Evolutionary conservation across 441 rosid genomes (phyloP), one percentile per base, ranked within the genome.

Genomic region (Arabidopsis hybrid): DNA sequence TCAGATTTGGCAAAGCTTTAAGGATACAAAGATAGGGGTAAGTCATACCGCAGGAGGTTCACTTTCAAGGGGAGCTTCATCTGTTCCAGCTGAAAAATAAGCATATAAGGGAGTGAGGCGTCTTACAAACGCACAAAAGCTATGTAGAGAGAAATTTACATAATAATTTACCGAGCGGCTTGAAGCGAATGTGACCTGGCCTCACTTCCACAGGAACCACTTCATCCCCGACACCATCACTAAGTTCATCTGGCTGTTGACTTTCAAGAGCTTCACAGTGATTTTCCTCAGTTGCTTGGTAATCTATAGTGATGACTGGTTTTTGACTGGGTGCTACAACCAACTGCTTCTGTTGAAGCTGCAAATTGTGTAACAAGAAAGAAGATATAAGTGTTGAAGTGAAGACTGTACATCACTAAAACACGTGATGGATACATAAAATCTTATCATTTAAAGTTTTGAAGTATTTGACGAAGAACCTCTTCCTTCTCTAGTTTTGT

Each of bases 121-220:
- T 58, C 51, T 12, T 14, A 69, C 35, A 61, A 57, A 80, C 12
- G 60, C 69, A 63, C 56, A 4, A 65, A 46, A 65, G 45, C 47
- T 34, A 45, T 4, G 65, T 21, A 70, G 47, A 66, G 18, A 67
- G 63, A 57, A 64, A 71, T 26, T 32, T 35, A 16, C 3, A 8
- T 38, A 45, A 49, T 34, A 50, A 85, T 87, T 83, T 73, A 67
- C 85, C 80, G 7, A 84, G 77, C 31, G 92, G 87, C 74, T 84
- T 83, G 82, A 93, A 95, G 68, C 96, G 92, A 80, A 95, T 91
- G 79, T 95, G 97, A 61, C 98, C 98, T 39, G 99, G 97, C 85
- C 89, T 86, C 71, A 93, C 84, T 67, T 85, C 89, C 64, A 91
- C 67, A 14, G 95, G 97, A 83, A 93, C 85, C 64, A 85, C 65